phyloP scores from a whole-genome alignment of 2,329 filamentous ascomycete species.

The Penicillium sclerotigenum region DNA sequence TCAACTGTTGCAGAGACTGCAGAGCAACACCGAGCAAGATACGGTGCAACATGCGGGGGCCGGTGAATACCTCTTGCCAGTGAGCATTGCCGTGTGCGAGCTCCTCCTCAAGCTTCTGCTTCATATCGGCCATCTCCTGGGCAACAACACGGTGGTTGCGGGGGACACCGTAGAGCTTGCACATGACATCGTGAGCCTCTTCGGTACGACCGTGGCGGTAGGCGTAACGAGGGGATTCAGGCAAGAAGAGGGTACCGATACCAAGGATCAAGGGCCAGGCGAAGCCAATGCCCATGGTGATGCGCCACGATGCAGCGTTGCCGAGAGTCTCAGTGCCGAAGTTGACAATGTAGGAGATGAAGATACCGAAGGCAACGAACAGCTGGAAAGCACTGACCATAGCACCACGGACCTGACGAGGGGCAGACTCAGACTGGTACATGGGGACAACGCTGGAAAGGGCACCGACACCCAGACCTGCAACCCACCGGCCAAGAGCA shows the following conservation, averaged over 20 bases:
- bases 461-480: slow-evolving; percentile 48
- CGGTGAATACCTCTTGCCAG: slow-evolving; percentile 47
- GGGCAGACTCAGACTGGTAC: slow-evolving; percentile 49
- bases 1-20: slow-evolving; percentile 49
- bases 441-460: slow-evolving; percentile 48
- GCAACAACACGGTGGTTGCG: slow-evolving; percentile 55
- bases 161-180: slow-evolving; percentile 55
- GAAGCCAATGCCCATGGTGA: slow-evolving; percentile 57
- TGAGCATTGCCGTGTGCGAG: slow-evolving; percentile 39
- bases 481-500: slow-evolving; percentile 47
- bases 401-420: slow-evolving; percentile 48
- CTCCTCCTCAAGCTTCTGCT: slow-evolving; percentile 58
- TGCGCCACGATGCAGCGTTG: slow-evolving; percentile 48
- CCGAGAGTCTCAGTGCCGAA: slow-evolving; percentile 43
- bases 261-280: slow-evolving; percentile 56
- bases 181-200: slow-evolving; percentile 52
- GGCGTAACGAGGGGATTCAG: slow-evolving; percentile 58
- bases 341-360: slow-evolving; percentile 50
- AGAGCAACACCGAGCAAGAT: slow-evolving; percentile 45
- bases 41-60: slow-evolving; percentile 49
- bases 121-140: slow-evolving; percentile 57
- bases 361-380: slow-evolving; percentile 51
- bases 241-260: slow-evolving; percentile 54
- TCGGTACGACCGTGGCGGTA: slow-evolving; percentile 55
- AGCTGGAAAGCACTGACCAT: slow-evolving; percentile 51